phyloP scores from a whole-genome alignment of 1,139 yeast species.

The Maudiozyma humilis region DNA sequence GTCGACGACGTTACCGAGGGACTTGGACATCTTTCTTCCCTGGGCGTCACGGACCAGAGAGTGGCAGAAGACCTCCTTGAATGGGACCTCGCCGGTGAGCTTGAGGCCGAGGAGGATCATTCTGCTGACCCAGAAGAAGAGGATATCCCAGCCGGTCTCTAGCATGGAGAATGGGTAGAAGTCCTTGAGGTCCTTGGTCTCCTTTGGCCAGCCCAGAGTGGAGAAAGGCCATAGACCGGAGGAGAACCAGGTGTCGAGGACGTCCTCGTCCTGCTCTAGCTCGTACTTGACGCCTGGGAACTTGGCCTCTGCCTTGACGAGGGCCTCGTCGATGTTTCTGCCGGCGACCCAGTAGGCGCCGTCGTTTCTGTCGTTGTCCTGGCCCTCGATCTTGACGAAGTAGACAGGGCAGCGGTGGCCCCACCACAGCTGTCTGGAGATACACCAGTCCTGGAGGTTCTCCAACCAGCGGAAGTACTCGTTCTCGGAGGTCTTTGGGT shows the following conservation, averaged over 20 bases:
- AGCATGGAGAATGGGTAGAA: constrained; percentile 89
- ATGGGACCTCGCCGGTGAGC: constrained; percentile 85
- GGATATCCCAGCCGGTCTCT: constrained; percentile 98
- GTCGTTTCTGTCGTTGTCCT: constrained; percentile 44
- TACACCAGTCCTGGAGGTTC: constrained; percentile 98
- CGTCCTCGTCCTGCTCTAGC: constrained; percentile 94
- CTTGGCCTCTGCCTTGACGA: constrained; percentile 63
- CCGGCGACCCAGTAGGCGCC: constrained; percentile 90
- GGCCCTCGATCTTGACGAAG: constrained; percentile 72
- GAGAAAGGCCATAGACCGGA: constrained; percentile 98
- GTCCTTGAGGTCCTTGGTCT: constrained; percentile 61
- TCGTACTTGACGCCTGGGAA: constrained; percentile 66
- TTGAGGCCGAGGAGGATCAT: constrained; percentile 89
- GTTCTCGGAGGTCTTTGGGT: constrained; percentile 83
- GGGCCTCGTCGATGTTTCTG: constrained; percentile 72
- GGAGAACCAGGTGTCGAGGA: constrained; percentile 96
- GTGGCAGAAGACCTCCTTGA: constrained; percentile 95
- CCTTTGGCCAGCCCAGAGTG: constrained; percentile 91
- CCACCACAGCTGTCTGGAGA: constrained; percentile 99
- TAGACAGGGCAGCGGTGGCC: constrained; percentile 98
- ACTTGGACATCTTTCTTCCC: constrained; percentile 98
- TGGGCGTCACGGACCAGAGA: constrained; percentile 98
- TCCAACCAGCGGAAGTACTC: constrained; percentile 96
- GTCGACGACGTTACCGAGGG: constrained; percentile 92
- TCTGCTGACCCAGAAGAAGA: constrained; percentile 97